These are phyloP conservation scores for Hymenoscyphus repandus DNA, from an alignment of 2,329 filamentous ascomycete genomes.

Conservation along the genomic window DNA sequence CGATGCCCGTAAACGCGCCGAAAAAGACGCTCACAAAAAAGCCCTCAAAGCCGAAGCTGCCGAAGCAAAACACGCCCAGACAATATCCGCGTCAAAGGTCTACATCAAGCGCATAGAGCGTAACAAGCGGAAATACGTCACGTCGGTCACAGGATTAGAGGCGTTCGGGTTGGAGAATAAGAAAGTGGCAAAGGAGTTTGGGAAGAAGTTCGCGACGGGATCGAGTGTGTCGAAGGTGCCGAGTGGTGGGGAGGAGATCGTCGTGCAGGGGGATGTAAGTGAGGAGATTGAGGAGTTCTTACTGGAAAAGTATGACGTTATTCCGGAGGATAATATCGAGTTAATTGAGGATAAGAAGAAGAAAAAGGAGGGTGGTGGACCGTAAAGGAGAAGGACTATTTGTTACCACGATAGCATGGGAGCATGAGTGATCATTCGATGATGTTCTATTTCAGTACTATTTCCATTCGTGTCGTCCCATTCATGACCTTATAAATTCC, in stretches of 20 bases:
- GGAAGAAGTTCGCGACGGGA: conserved; percentile 97
- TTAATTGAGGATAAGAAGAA: conserved; percentile 95
- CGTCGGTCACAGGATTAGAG: conserved; percentile 84
- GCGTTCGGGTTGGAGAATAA: conserved; percentile 89
- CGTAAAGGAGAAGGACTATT: too few relatives aligned
- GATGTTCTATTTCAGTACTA: too few relatives aligned
- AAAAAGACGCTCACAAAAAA: conserved; percentile 96
- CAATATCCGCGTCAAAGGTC: conserved; percentile 75
- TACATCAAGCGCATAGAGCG: conserved; percentile 95
- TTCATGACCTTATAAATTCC: too few relatives aligned
- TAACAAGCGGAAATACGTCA: conserved; percentile 97
- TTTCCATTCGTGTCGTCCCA: too few relatives aligned
- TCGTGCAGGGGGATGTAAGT: conserved; percentile 94
- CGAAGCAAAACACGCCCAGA: conserved; percentile 73
- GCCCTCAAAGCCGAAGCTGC: conserved; percentile 86
- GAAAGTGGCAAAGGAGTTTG: conserved; percentile 92
- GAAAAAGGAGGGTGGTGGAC: conserved; percentile 50
- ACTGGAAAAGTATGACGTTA: conserved; percentile 78
- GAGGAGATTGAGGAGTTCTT: conserved; percentile 92
- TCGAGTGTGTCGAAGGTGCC: conserved; percentile 86
- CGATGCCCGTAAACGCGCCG: conserved; percentile 88
- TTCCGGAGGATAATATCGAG: conserved; percentile 94
- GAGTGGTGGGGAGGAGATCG: conserved; percentile 88
- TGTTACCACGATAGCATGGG: too few relatives aligned
- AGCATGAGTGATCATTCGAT: too few relatives aligned